Evolutionary conservation across 2,329 filamentous ascomycete species (phyloP).

Genomic region (Botryotinia narcissicola): DNA sequence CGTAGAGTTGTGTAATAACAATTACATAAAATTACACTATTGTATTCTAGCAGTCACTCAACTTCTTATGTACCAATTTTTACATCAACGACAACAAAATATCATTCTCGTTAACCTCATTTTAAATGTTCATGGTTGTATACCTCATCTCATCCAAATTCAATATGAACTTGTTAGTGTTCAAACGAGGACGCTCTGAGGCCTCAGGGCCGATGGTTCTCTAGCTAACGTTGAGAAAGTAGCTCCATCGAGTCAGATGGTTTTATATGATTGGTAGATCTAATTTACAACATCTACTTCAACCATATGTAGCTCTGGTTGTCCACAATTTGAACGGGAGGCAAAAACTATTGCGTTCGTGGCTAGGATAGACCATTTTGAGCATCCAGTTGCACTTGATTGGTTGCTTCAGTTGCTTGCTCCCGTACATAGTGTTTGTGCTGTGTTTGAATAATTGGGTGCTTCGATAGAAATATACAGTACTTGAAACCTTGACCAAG

Average conservation of each 20-base stretch:
- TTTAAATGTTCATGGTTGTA: background rate
- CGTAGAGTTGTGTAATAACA: background rate
- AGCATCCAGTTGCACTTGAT: background rate
- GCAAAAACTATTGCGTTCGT: background rate
- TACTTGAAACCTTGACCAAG: too few species aligned
- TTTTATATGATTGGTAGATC: background rate
- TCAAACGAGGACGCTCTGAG: background rate
- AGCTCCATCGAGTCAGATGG: background rate
- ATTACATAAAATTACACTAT: background rate
- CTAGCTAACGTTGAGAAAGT: background rate
- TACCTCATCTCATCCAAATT: background rate
- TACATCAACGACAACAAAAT: background rate
- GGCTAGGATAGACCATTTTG: background rate
- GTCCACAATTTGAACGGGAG: background rate
- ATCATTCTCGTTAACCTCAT: background rate
- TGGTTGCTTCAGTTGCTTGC: background rate
- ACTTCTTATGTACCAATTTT: background rate
- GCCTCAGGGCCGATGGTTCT: background rate
- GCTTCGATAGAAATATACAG: background rate
- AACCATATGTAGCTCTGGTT: background rate
- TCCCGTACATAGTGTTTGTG: background rate
- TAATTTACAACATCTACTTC: background rate
- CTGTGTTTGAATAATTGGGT: background rate
- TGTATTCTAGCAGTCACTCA: background rate
- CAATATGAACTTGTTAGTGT: background rate